Evolutionary conservation across 106 monocot genomes (phyloP), one percentile per base, ranked within the genome.

Genomic region (Platanthera zijinensis): DNA sequence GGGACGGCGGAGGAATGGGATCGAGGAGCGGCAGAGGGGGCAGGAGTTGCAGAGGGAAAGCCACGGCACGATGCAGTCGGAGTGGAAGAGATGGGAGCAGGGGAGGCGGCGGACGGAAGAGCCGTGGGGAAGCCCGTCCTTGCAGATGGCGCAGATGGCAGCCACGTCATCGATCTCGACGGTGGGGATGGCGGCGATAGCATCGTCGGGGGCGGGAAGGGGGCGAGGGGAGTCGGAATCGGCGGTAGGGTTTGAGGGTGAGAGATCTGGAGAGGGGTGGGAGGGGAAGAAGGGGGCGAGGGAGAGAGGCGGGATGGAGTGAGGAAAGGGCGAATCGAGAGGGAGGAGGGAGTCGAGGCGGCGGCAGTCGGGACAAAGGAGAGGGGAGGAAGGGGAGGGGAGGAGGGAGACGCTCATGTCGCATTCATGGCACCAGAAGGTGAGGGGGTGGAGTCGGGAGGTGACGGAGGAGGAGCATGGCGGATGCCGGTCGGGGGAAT

Each of bases 31-130:
- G 82, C 93, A 94, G 13, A 94, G 85, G 5, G 93, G 93, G 63
- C 93, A 94, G 4, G 93, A 88, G 30, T 90, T 94, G 71, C 80
- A 88, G 50, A 50, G 71, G 12, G 78, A 68, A 15, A 94, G 83
- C 93, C 93, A 94, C 1, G 84, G 86, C 4, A 94, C 73, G 64
- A 94, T 90, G 75, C 93, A 94, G 50, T 82, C 86, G 30, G 82
- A 83, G 79, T 94, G 93, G 79, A 90, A 94, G 30, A 90, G 12
- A 74, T 94, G 93, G 22, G 63, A 69, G 66, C 93, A 94, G 11
- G 86, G 90, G 28, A 94, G 88, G 69, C 57, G 74, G 51, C 76
- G 84, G 47, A 86, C 92, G 18, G 52, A 51, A 13, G 83, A 76
- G 11, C 48, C 62, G 22, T 78, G 53, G 13, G 71, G 53, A 76